phyloP scores from a whole-genome alignment of 345 rosid genomes.

The Fremontodendron californicum region DNA sequence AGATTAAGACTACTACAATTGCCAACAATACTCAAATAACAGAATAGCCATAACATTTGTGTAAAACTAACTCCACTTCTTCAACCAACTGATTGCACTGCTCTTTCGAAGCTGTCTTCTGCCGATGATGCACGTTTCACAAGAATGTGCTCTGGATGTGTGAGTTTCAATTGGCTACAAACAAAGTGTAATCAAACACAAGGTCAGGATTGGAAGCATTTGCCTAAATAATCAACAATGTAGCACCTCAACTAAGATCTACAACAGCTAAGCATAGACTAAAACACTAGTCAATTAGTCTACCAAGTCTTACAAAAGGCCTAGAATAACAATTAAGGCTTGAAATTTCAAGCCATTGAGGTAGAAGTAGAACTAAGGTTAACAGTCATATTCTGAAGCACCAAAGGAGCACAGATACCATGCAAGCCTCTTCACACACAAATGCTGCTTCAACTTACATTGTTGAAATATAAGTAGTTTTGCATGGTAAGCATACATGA shows the following conservation, averaged over 20 bases:
- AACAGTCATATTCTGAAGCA: not conserved
- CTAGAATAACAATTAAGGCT: not conserved
- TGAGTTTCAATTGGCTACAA: slow-evolving; percentile 91
- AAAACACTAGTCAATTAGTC: not conserved
- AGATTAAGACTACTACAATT: no score
- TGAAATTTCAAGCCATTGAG: not conserved
- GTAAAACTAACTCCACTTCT: not conserved
- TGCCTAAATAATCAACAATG: not conserved
- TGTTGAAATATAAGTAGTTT: not conserved
- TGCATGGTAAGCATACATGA: not conserved
- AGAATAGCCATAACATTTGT: no score
- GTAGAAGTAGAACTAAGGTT: not conserved
- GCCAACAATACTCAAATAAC: no score
- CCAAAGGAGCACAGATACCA: not conserved
- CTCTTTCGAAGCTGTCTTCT: slow-evolving; percentile 85
- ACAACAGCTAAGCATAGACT: not conserved
- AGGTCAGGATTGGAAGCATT: not conserved
- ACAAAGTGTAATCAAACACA: not conserved
- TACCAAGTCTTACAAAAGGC: not conserved
- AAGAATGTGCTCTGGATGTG: slow-evolving; percentile 74
- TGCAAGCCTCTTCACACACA: not conserved
- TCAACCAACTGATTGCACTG: slow-evolving; percentile 75
- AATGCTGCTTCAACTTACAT: not conserved
- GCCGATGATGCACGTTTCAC: slow-evolving; percentile 67
- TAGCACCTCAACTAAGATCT: not conserved